These are phyloP conservation scores for Talaromyces sp. DNA, from an alignment of 2,329 filamentous ascomycete genomes.

Conservation along the genomic window DNA sequence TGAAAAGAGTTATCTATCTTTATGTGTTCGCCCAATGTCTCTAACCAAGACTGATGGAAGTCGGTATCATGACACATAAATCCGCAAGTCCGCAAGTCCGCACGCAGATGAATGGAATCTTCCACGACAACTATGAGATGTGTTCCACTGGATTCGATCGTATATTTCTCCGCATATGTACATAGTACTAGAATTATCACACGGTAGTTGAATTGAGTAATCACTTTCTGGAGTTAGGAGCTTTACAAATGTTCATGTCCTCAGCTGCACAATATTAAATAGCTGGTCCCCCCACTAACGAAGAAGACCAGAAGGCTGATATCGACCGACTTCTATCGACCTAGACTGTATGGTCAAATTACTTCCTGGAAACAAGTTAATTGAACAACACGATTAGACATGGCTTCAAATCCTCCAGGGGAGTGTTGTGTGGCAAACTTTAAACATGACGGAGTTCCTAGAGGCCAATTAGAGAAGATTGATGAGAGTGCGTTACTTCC, in stretches of 20 bases:
- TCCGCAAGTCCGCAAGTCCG: conserved; percentile 3
- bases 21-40: neutral
- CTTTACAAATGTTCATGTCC: neutral
- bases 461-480: conserved; percentile 50
- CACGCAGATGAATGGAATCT: neutral
- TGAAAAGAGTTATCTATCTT: neutral
- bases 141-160: neutral
- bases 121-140: neutral
- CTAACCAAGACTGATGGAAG: neutral
- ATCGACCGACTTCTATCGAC: neutral
- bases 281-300: neutral
- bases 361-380: neutral
- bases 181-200: neutral
- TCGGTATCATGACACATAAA: neutral
- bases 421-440: conserved; percentile 51
- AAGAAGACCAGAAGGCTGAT: neutral
- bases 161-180: neutral
- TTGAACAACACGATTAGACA: conserved; percentile 28
- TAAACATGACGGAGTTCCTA: conserved; percentile 52
- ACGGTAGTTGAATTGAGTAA: neutral
- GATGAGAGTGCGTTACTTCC: conserved; percentile 41
- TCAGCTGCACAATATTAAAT: neutral
- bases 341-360: neutral
- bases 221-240: neutral
- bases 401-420: conserved; percentile 54